A percentile compares a stretch with the other conserved stretches of the same genome.
Evolutionary conservation across 805 yeast species (phyloP).

Genomic region (Torulaspora gathmanii): DNA sequence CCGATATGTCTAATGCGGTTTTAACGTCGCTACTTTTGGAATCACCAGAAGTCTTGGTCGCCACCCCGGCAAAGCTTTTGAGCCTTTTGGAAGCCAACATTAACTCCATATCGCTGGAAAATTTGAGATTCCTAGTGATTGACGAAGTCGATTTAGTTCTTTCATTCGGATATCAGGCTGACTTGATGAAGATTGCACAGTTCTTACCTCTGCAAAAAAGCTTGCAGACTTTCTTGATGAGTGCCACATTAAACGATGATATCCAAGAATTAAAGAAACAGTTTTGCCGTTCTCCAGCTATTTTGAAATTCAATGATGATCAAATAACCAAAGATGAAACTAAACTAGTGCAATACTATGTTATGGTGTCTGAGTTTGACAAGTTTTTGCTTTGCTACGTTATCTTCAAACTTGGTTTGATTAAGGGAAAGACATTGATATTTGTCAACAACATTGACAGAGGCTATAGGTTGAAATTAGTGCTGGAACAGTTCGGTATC

Average conservation of each 20-base stretch:
- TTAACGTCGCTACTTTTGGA: slow-evolving; percentile 63
- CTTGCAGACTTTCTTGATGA: slow-evolving; percentile 88
- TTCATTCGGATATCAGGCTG: slow-evolving; percentile 88
- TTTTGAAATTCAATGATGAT: slow-evolving; percentile 72
- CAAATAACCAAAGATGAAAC: slow-evolving; percentile 47
- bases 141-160: slow-evolving; percentile 93
- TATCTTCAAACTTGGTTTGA: slow-evolving; percentile 78
- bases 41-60: slow-evolving; percentile 72
- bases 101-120: slow-evolving; percentile 46
- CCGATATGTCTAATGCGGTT: slow-evolving; percentile 65
- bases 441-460: slow-evolving; percentile 94
- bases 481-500: slow-evolving; percentile 91
- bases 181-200: slow-evolving; percentile 59
- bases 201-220: slow-evolving; percentile 67
- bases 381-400: slow-evolving; percentile 88
- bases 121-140: slow-evolving; percentile 68
- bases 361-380: slow-evolving; percentile 82
- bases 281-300: slow-evolving; percentile 80
- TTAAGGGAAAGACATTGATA: slow-evolving; percentile 84
- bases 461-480: slow-evolving; percentile 86
- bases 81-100: slow-evolving; percentile 46
- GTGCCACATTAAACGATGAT: slow-evolving; percentile 90
- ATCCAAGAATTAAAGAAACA: slow-evolving; percentile 66
- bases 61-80: slow-evolving; percentile 81
- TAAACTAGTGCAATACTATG: slow-evolving; percentile 78